Conservation (phyloP, 2,329 filamentous ascomycete genomes). For the Xylaria sp. region DNA sequence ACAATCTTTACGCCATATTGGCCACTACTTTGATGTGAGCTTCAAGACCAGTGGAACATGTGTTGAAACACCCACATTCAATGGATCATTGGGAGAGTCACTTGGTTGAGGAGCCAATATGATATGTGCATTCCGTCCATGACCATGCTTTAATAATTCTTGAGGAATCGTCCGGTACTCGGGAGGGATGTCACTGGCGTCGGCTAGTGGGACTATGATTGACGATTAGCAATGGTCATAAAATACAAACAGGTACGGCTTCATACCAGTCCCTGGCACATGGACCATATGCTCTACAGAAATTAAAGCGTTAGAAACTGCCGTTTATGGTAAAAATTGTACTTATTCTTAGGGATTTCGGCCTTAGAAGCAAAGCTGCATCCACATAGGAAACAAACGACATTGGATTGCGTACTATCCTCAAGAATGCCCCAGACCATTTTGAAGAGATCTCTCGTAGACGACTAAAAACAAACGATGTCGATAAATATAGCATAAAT, state of each 20-base stretch:
- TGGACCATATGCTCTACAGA: constrained; percentile 51
- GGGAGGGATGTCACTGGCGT: constrained; percentile 57
- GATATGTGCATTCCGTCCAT: constrained; percentile 49
- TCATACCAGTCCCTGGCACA: constrained; percentile 60
- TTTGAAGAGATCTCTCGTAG: constrained; percentile 26
- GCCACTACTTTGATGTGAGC: constrained; percentile 55
- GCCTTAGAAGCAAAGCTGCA: background rate
- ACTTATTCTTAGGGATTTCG: background rate
- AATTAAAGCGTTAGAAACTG: background rate
- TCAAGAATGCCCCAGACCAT: constrained; percentile 63
- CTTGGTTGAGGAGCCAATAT: constrained; percentile 58
- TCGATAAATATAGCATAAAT: background rate
- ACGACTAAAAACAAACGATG: background rate
- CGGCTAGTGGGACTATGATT: constrained; percentile 55
- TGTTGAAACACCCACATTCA: constrained; percentile 52
- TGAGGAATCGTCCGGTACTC: constrained; percentile 57
- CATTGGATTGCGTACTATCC: constrained; percentile 40
- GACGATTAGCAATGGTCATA: constrained; percentile 32
- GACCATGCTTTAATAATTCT: constrained; percentile 54
- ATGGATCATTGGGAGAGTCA: constrained; percentile 60
- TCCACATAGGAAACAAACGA: background rate
- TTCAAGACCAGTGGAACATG: background rate
- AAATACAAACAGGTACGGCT: background rate
- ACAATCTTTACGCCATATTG: constrained; percentile 53
- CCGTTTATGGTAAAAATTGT: background rate